Evolutionary conservation across 768 basidiomycete genomes (phyloP).

Genomic region (Suillus tomentosus): DNA sequence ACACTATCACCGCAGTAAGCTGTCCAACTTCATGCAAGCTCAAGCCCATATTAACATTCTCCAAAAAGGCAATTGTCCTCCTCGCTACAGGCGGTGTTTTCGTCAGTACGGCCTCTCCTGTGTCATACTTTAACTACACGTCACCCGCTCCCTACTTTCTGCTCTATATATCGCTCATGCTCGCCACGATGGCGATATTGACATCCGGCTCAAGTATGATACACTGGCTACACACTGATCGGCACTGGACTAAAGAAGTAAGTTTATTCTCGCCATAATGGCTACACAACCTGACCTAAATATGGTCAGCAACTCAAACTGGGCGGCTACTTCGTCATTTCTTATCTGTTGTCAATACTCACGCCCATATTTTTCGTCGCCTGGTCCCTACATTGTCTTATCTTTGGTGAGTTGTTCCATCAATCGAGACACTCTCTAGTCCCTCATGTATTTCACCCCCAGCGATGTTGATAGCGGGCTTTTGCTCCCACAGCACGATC

Average conservation of each 20-base stretch:
- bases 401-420: not conserved
- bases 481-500: not conserved
- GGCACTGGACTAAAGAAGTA: not conserved
- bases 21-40: not conserved
- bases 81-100: not conserved
- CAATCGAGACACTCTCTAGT: not conserved
- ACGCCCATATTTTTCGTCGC: not conserved
- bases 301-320: not conserved
- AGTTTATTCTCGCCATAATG: not conserved
- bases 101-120: not conserved
- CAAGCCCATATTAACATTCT: not conserved
- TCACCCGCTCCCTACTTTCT: not conserved
- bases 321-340: not conserved
- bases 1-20: not conserved
- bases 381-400: not conserved
- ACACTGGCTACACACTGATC: not conserved
- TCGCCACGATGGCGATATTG: not conserved
- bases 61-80: not conserved
- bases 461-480: not conserved
- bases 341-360: not conserved
- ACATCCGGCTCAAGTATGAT: not conserved
- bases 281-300: not conserved
- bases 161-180: not conserved
- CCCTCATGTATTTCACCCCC: not conserved
- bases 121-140: not conserved